Conservation (phyloP, 1,284 basidiomycete genomes). For the Ganoderma sinense region DNA sequence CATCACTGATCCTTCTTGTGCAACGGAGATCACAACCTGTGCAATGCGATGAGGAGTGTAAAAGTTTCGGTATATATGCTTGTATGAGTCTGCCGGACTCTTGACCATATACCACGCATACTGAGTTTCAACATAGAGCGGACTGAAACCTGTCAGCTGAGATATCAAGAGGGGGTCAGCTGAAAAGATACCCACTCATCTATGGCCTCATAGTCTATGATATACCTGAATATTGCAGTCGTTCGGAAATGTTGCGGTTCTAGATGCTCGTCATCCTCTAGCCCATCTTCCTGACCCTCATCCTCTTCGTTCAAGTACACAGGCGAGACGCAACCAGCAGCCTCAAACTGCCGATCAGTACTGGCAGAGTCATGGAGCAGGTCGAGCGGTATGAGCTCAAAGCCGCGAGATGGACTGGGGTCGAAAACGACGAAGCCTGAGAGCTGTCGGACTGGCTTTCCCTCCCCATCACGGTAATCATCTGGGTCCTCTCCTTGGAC, state of each 20-base stretch:
- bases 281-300: conserved; percentile 47
- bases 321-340: conserved; percentile 45
- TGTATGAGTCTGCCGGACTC: conserved; percentile 54
- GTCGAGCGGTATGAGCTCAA: conserved; percentile 41
- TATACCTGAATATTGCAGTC: conserved; percentile 42
- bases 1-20: conserved; percentile 25
- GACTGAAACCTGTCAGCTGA: conserved; percentile 44
- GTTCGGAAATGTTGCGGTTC: conserved; percentile 44
- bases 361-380: conserved; percentile 35
- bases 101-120: conserved; percentile 67
- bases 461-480: neutral
- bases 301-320: conserved; percentile 51
- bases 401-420: conserved; percentile 4
- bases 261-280: conserved; percentile 42
- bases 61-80: conserved; percentile 53
- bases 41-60: conserved; percentile 56
- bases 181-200: conserved; percentile 45
- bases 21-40: conserved; percentile 46
- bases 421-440: conserved; percentile 6
- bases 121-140: conserved; percentile 66
- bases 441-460: conserved; percentile 8
- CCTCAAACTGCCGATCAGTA: conserved; percentile 37
- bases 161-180: conserved; percentile 5
- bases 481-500: conserved; percentile 8
- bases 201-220: conserved; percentile 44